Conservation (phyloP, 768 basidiomycete genomes). For the Kondoa malvinella region DNA sequence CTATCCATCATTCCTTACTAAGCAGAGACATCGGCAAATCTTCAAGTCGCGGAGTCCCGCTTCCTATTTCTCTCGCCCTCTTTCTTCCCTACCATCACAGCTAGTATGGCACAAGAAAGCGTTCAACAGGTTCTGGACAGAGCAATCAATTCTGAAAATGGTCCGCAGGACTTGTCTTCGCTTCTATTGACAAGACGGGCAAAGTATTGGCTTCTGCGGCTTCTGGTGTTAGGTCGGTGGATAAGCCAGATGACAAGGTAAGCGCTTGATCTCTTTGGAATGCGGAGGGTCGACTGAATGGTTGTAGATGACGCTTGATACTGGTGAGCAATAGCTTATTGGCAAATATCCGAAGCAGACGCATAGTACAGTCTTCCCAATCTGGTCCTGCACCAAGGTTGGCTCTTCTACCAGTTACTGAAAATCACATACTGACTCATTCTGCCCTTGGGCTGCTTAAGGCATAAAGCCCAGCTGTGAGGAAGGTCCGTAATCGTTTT, state of each 20-base stretch:
- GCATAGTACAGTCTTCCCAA: background rate
- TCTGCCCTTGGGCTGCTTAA: no score
- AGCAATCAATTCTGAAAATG: background rate
- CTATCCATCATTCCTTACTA: no score
- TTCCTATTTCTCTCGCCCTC: no score
- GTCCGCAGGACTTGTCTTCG: background rate
- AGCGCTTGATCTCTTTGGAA: background rate
- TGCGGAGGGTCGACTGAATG: background rate
- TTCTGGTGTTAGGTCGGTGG: background rate
- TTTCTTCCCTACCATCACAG: no score
- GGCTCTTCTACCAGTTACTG: no score
- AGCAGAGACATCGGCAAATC: no score
- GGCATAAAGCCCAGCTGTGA: no score
- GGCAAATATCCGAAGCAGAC: background rate
- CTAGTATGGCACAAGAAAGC: background rate
- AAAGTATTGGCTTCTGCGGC: background rate
- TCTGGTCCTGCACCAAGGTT: background rate
- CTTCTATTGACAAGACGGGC: background rate
- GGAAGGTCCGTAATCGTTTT: no score
- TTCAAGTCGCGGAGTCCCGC: no score
- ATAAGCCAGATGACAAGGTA: background rate
- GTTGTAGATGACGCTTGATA: background rate
- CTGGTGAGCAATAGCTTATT: background rate
- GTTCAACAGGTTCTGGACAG: background rate
- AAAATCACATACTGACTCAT: no score